Evolutionary conservation across 805 yeast genomes (phyloP).

Genomic region (Kodamaea jinghongensis): DNA sequence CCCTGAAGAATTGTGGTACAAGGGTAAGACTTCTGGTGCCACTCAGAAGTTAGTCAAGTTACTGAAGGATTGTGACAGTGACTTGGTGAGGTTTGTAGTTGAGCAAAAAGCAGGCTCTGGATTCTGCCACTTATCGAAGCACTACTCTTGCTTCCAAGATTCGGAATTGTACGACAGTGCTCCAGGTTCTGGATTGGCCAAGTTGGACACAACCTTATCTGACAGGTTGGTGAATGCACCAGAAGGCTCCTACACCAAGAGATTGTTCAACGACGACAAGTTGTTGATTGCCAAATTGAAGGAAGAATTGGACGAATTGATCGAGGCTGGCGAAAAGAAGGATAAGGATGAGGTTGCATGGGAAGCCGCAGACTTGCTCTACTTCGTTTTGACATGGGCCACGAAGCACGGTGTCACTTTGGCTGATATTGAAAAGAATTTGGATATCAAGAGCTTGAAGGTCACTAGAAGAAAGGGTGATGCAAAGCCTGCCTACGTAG

Average conservation of each 20-base stretch:
- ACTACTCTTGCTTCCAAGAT: slow-evolving; percentile 67
- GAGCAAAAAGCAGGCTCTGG: slow-evolving; percentile 77
- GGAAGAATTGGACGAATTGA: slow-evolving; percentile 95
- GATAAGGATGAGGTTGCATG: slow-evolving; percentile 64
- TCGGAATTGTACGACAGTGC: slow-evolving; percentile 43
- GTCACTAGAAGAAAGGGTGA: slow-evolving; percentile 94
- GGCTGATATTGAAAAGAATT: slow-evolving; percentile 77
- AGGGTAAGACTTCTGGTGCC: slow-evolving; percentile 96
- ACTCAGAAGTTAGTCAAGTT: slow-evolving; percentile 71
- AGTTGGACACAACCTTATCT: slow-evolving; percentile 63
- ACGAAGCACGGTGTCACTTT: slow-evolving; percentile 73
- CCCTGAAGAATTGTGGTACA: slow-evolving; percentile 85
- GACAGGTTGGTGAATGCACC: slow-evolving; percentile 72
- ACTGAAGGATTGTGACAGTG: slow-evolving; percentile 87
- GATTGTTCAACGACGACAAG: slow-evolving; percentile 75
- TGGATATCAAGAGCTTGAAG: slow-evolving; percentile 79
- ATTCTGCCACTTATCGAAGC: slow-evolving; percentile 84
- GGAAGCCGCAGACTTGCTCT: slow-evolving; percentile 92
- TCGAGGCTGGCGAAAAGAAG: slow-evolving; percentile 61
- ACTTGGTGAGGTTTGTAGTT: slow-evolving; percentile 83
- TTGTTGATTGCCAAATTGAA: slow-evolving; percentile 81
- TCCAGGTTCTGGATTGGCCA: slow-evolving; percentile 58
- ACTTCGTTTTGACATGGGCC: slow-evolving; percentile 54
- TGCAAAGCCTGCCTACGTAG: slow-evolving; percentile 78
- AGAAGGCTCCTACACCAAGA: slow-evolving; percentile 89